Evolutionary conservation across 2,329 filamentous ascomycete genomes (phyloP), one percentile per base, ranked within the genome.

Genomic region (Talaromyces islandicus): DNA sequence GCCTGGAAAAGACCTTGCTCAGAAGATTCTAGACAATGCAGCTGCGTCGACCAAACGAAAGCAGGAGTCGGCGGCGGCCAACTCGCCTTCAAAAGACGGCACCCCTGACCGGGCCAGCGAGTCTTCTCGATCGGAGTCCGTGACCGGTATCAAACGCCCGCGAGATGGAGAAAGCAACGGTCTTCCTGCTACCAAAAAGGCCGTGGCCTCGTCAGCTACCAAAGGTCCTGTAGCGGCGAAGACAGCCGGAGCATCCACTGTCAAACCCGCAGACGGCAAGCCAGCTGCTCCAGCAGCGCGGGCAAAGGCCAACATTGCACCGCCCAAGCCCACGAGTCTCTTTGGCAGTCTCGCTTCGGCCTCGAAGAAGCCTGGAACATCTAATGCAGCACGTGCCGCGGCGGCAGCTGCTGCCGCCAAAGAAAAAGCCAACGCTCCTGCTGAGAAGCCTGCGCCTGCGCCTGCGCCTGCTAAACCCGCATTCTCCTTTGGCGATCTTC

Each of bases 1-100:
- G n/a, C 76, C 80, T 54, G 81, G 81, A 54, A 84, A 85, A 66
- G 75, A 75, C 17, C 76, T 84, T 35, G 81, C 83, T 4, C 81
- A 85, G 65, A 77, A 78, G 64, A 81, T 88, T 48, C 67, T 84
- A 52, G 76, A 79, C 25, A 81, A 80, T 67, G 79, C 78, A 59
- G 71, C 71, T 46, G 71, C 71, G 35, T 75, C 72, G 19, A 77
- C 76, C 5, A 79, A 78, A 64, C 72, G 76, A 56, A 80, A 79
- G 60, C 67, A 73, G 41, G 75, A 73, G 35, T 65, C 62, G 32
- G 62, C 66, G n/a, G 57, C 64, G 19, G 57, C 64, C 75, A 30
- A 64, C 75, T 43, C 55, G n/a, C 69, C 70, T 9, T 63, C 71
- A 3, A 74, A 75, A 62, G 74, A 76, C 57, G 66, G 67, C 17